phyloP scores from a whole-genome alignment of 345 rosid genomes.

The Salix suchowensis region DNA sequence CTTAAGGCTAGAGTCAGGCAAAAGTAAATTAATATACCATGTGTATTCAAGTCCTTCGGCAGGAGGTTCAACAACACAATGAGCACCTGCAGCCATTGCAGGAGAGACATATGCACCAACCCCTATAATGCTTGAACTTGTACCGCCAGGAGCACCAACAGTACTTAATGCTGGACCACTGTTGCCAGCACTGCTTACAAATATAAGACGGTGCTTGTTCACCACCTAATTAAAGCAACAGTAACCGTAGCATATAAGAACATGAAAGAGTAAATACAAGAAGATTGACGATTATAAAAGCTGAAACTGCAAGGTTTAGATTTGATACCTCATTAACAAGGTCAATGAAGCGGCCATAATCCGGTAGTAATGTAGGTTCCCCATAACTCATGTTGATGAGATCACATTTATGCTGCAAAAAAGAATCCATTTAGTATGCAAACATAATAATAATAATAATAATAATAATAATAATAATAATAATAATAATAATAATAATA shows the following conservation, averaged over 20 bases:
- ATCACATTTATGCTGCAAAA: constrained; percentile 88
- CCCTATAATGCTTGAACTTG: constrained; percentile 89
- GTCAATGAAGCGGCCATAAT: constrained; percentile 96
- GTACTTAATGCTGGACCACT: constrained; percentile 95
- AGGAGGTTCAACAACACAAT: constrained; percentile 90
- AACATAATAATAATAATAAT: not conserved
- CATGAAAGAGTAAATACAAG: constrained; percentile 15
- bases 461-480: too few species aligned
- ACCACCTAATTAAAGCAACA: constrained; percentile 55
- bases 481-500: too few species aligned
- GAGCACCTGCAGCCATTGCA: constrained; percentile 96
- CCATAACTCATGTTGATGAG: constrained; percentile 99
- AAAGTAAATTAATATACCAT: constrained; percentile 47
- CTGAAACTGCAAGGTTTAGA: constrained; percentile 16
- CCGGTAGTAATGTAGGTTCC: constrained; percentile 77
- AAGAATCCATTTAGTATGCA: not conserved
- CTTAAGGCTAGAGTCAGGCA: constrained; percentile 9
- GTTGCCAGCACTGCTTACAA: constrained; percentile 98
- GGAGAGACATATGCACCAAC: constrained; percentile 99
- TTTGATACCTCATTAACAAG: constrained; percentile 78
- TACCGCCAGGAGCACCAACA: constrained; percentile 99
- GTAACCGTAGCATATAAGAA: constrained; percentile 9
- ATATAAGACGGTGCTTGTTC: constrained; percentile 75
- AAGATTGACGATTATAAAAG: not conserved
- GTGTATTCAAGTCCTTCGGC: constrained; percentile 89